Base-by-base conservation (phyloP, 2,329 filamentous ascomycete genomes). In the Microdochium bolleyi region DNA sequence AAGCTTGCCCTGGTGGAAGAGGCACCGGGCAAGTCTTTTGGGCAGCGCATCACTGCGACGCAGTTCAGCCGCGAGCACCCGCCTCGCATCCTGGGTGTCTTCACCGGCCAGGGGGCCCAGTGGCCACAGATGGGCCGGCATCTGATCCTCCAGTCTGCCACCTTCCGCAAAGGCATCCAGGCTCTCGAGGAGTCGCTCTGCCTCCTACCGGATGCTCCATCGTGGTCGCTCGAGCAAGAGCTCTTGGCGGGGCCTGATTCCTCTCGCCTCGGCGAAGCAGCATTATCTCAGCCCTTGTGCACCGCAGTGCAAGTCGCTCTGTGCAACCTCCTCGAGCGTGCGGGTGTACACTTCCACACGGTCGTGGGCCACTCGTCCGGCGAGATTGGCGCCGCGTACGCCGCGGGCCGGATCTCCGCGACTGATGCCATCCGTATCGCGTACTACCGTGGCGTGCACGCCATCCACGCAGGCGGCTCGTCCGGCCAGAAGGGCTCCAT, bases 221-320 rank as follows among this genome's bases (percentile, higher is more conserved):
- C 55, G 0, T 70, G 68, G 67, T 63, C 62, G 0, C 54, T 74
- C 25, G 63, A 66, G 57, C 9, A 10, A n/a, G 54, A 64, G 2
- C 62, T 75, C 21, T 46, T 64, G 53, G 66, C 62, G 1, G 60
- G 62, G 0, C 37, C 53, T 1, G 51, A 53, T 1, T 52, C 50
- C 0, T 71, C 69, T 5, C 56, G 60, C 2, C 58, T 77, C 0
- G 41, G 68, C 9, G 58, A 67, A 19, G 69, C 74, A 0, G 66
- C 69, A 3, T 56, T 79, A 22, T 70, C 74, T 0, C 79, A 82
- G 55, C 75, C 79, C 0, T 59, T 79, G 1, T 80, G 74, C 51
- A 81, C 78, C 0, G 77, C 78, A 0, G 44, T 83, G 1, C 80
- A 83, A 56, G 66, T 83, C 2, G 77, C 65, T 0, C 57, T 74